phyloP scores from a whole-genome alignment of 805 yeast genomes.

The Candida coquimbonensis region DNA sequence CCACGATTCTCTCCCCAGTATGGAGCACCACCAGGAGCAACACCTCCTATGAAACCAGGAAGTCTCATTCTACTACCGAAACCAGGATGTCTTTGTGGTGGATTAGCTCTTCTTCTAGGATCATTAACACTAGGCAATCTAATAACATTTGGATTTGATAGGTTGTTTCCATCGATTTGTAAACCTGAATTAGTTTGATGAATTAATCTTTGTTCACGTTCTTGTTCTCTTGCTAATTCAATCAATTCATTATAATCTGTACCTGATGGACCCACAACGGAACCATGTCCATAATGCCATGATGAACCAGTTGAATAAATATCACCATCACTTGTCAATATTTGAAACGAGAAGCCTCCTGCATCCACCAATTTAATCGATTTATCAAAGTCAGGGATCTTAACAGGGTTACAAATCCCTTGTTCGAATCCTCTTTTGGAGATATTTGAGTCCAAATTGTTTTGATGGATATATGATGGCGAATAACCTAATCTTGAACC shows the following conservation, averaged over 20 bases:
- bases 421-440: conserved; percentile 16
- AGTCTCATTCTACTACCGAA: neutral
- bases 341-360: conserved; percentile 60
- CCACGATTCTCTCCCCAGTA: neutral
- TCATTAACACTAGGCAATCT: neutral
- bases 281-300: conserved; percentile 32
- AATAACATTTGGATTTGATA: neutral
- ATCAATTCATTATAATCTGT: conserved; percentile 26
- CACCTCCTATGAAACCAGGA: neutral
- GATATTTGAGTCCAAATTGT: conserved; percentile 19
- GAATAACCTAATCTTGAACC: conserved; percentile 43
- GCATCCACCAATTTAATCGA: conserved; percentile 44
- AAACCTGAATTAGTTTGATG: neutral
- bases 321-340: conserved; percentile 49
- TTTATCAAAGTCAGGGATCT: conserved; percentile 29
- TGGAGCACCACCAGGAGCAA: too few relatives aligned
- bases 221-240: conserved; percentile 8
- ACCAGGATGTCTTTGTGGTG: too few relatives aligned
- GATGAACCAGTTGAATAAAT: conserved; percentile 47
- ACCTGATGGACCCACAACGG: conserved; percentile 34
- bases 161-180: neutral
- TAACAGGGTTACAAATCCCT: conserved; percentile 33
- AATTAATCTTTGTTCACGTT: neutral
- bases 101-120: neutral
- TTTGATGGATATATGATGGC: conserved; percentile 12